Conservation (phyloP, 768 basidiomycete genomes). For the Gautieria morchelliformis region DNA sequence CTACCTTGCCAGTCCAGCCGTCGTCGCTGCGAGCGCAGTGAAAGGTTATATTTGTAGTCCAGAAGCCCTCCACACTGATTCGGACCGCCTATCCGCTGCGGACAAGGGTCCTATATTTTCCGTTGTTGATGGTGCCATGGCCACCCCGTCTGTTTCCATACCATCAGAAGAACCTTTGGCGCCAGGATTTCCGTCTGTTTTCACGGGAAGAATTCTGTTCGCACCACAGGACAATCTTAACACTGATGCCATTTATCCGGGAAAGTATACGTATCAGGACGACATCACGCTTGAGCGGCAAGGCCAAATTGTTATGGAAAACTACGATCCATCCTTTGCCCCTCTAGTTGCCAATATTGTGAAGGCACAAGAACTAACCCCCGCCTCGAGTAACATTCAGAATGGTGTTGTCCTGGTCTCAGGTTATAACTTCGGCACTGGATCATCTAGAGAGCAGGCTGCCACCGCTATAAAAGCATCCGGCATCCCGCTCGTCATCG, state of each 20-base stretch:
- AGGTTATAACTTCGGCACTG: conserved; percentile 98
- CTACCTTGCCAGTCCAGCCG: conserved; percentile 92
- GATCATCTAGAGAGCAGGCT: conserved; percentile 96
- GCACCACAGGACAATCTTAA: conserved; percentile 95
- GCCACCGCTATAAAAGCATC: conserved; percentile 95
- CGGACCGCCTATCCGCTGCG: conserved; percentile 32
- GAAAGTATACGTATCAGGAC: conserved; percentile 98
- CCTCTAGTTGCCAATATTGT: conserved; percentile 48
- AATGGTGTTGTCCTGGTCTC: conserved; percentile 74
- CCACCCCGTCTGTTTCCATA: conserved; percentile 18
- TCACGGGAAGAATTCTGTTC: conserved; percentile 83
- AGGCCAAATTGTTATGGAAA: conserved; percentile 98
- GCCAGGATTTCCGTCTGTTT: conserved; percentile 72
- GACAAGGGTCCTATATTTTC: conserved; percentile 49
- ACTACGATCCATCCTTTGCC: conserved; percentile 90
- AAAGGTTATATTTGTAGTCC: conserved; percentile 89
- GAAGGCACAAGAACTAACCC: conserved; percentile 12
- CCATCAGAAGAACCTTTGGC: conserved; percentile 53
- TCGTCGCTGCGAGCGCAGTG: conserved; percentile 92
- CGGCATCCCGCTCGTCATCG: conserved; percentile 85
- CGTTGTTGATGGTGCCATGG: conserved; percentile 26
- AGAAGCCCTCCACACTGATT: conserved; percentile 41
- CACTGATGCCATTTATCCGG: conserved; percentile 97
- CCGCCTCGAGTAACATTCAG: conserved; percentile 24
- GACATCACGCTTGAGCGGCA: conserved; percentile 94